Percentiles rank a stretch among this genome's conserved stretches.
These are phyloP conservation scores for Magnaporthiopsis incrustans DNA, from an alignment of 2,329 filamentous ascomycete genomes.

Conservation along the genomic window DNA sequence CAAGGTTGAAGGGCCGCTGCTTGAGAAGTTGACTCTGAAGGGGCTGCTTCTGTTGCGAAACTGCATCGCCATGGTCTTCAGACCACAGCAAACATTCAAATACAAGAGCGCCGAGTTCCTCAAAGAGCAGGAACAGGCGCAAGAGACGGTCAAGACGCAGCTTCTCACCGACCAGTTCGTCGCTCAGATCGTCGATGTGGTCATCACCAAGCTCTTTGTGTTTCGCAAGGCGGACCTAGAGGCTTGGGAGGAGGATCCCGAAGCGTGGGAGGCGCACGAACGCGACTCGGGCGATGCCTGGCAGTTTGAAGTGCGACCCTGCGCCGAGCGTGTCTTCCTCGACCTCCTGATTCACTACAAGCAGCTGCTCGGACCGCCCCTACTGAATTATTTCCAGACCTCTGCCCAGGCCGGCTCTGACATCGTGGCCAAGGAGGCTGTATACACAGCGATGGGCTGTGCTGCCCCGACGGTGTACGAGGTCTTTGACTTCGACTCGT, in stretches of 20 bases:
- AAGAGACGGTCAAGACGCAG: constrained; percentile 59
- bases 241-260: constrained; percentile 88
- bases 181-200: constrained; percentile 70
- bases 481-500: constrained; percentile 73
- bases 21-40: constrained; percentile 75
- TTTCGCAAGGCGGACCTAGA: constrained; percentile 79
- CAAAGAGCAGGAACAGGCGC: constrained; percentile 65
- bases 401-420: constrained; percentile 45
- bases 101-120: constrained; percentile 69
- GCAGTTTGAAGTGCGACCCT: constrained; percentile 88
- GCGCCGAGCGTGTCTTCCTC: constrained; percentile 87
- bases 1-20: constrained; percentile 52
- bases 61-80: constrained; percentile 79
- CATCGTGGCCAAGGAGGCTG: constrained; percentile 81
- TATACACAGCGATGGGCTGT: constrained; percentile 88
- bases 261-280: constrained; percentile 91
- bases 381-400: constrained; percentile 75
- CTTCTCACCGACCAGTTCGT: constrained; percentile 73
- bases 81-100: constrained; percentile 72
- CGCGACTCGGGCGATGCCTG: constrained; percentile 78
- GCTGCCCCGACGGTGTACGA: constrained; percentile 68
- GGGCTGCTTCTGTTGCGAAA: constrained; percentile 74
- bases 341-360: constrained; percentile 89
- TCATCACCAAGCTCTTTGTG: constrained; percentile 82
- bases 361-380: constrained; percentile 65